Evolutionary conservation across 495 filamentous ascomycete species (phyloP), one percentile per base, ranked within the genome.

Genomic region (Polyplosphaeria fusca): DNA sequence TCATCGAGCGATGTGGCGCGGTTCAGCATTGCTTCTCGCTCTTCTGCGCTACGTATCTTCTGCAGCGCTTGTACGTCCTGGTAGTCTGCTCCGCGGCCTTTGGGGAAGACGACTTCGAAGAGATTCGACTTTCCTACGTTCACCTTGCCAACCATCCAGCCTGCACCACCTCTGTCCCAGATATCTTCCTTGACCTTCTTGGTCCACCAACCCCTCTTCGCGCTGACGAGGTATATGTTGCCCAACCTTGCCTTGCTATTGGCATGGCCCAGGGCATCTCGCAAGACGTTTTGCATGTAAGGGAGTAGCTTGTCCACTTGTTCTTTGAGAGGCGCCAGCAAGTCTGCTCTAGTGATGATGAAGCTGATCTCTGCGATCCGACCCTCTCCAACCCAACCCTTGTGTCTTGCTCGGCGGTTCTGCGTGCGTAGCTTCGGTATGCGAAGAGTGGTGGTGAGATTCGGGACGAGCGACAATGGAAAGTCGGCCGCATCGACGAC

Each of bases 401-500:
- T 75, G 5, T 71, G 74, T 35, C 79, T 78, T 0, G 87, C 78
- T 32, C 91, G 76, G 32, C 91, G 82, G 63, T 96, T 96, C 28
- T 77, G 77, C 0, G 88, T 85, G 51, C 91, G 81, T 54, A 88
- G 77, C 9, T 83, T 81, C 46, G 82, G 76, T 0, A 86, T 60
- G 1, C 80, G 74, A 1, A 97, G 76, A 14, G 77, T 72, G 28
- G 67, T 64, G 42, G 81, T 76, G 19, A 89, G 76, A 38, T 80
- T 77, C 1, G 87, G 84, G 5, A 95, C 71, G 9, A 99, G 68
- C 1, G 92, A 95, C 77, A 99, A 84, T 19, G 93, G 93, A 59
- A 99, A 96, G 67, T 99, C 93, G 14, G 91, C 94, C 3, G 93
- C 93, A 66, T 99, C 93, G n/a, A 97, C 66, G n/a, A 99, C 78